Conservation (phyloP, 331 rosid genomes). For the Cydonia oblonga region DNA sequence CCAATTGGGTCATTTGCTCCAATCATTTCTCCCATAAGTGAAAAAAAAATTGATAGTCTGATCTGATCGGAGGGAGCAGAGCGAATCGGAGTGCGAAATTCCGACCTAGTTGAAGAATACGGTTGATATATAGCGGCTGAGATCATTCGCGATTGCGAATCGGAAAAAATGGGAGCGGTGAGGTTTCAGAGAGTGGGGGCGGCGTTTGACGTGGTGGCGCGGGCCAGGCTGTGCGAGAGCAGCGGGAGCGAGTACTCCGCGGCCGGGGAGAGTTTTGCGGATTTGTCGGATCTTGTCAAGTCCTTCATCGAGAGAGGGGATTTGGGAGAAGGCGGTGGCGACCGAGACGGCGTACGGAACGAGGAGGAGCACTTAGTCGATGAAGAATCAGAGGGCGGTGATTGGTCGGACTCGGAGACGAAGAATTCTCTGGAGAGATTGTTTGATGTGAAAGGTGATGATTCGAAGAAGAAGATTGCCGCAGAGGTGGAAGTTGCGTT, state of each 20-base stretch:
- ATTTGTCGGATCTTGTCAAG: slow-evolving; percentile 59
- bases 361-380: not conserved
- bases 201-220: slow-evolving; percentile 46
- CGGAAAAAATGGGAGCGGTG: not conserved
- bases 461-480: slow-evolving; percentile 17
- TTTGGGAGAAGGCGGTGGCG: not conserved
- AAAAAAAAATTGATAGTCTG: no score
- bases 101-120: not conserved
- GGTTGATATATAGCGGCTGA: not conserved
- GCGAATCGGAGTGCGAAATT: no score
- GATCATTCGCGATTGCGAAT: no score
- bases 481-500: slow-evolving; percentile 29
- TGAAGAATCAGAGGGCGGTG: slow-evolving; percentile 14
- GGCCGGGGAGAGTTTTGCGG: slow-evolving; percentile 45
- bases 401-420: slow-evolving; percentile 29
- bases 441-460: slow-evolving; percentile 16
- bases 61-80: no score
- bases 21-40: not conserved
- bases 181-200: slow-evolving; percentile 59
- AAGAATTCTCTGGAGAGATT: slow-evolving; percentile 23
- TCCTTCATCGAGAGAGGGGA: slow-evolving; percentile 49
- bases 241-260: slow-evolving; percentile 88
- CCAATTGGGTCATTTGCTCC: not conserved
- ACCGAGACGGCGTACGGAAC: not conserved
- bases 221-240: slow-evolving; percentile 49